phyloP scores from a whole-genome alignment of 2,329 filamentous ascomycete genomes.

The Aspergillus japonicus region DNA sequence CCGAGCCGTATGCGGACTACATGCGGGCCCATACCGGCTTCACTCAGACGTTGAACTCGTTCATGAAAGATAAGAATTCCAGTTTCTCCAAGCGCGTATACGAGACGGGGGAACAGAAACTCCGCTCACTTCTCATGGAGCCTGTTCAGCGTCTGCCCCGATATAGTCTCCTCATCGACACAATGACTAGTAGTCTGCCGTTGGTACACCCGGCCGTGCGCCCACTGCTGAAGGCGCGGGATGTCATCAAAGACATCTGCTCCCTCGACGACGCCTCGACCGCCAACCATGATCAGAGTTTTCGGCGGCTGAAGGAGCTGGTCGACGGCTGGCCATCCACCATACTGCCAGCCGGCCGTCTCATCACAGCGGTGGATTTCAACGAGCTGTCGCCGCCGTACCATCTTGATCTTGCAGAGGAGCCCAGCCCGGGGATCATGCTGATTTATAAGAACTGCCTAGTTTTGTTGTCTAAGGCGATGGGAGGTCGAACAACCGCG shows the following conservation, averaged over 20 bases:
- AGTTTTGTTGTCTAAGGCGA: conserved; percentile 71
- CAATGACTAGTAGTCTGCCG: conserved; percentile 83
- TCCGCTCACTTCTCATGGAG: conserved; percentile 91
- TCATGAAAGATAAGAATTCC: conserved; percentile 73
- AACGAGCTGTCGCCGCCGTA: conserved; percentile 75
- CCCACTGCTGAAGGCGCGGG: conserved; percentile 79
- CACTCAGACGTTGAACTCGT: conserved; percentile 73
- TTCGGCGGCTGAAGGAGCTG: conserved; percentile 71
- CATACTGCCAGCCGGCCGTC: conserved; percentile 70
- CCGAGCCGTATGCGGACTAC: conserved; percentile 87
- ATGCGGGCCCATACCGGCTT: conserved; percentile 88
- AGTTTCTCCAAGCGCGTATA: conserved; percentile 79
- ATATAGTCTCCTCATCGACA: conserved; percentile 95
- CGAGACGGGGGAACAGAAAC: conserved; percentile 81
- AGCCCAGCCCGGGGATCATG: conserved; percentile 65
- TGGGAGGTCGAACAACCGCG: conserved; percentile 63
- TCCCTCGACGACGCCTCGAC: conserved; percentile 74
- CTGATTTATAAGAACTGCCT: conserved; percentile 82
- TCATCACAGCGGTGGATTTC: conserved; percentile 79
- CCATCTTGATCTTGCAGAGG: conserved; percentile 44
- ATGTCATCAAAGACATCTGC: conserved; percentile 94
- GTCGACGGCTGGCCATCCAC: conserved; percentile 74
- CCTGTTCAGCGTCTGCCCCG: conserved; percentile 91
- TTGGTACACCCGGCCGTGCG: conserved; percentile 81
- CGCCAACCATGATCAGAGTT: conserved; percentile 68